Percentiles rank a stretch among this genome's conserved stretches.
phyloP scores from a whole-genome alignment of 2,329 filamentous ascomycete species.

The Colletotrichum sp. region DNA sequence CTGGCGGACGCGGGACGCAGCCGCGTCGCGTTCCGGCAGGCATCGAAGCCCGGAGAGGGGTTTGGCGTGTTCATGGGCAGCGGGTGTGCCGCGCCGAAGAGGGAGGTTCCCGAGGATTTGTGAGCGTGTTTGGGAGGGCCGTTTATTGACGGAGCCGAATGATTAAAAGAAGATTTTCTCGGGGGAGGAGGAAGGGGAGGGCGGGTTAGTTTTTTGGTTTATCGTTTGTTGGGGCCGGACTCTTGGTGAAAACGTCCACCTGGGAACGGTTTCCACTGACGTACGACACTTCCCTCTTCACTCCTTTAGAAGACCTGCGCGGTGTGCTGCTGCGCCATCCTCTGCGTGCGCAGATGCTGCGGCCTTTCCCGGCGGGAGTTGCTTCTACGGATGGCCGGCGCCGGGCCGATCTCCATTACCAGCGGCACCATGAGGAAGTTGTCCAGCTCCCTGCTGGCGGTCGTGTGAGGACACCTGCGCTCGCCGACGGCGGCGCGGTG shows the following conservation, averaged over 20 bases:
- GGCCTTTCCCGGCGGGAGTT: neutral
- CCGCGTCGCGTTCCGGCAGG: constrained; percentile 20
- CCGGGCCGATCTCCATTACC: constrained; percentile 15
- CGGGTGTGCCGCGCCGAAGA: neutral
- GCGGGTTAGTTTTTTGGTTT: neutral
- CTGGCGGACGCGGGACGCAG: constrained; percentile 10
- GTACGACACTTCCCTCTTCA: neutral
- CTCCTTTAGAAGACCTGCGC: neutral
- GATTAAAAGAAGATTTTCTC: neutral
- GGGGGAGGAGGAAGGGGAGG: neutral
- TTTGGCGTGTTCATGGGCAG: constrained; percentile 15
- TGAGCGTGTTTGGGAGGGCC: neutral
- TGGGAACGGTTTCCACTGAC: neutral
- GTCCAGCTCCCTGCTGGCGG: constrained; percentile 14
- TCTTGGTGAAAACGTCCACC: neutral
- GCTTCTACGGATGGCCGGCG: neutral
- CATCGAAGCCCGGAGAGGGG: neutral
- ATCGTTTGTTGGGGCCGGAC: neutral
- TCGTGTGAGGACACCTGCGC: constrained; percentile 54
- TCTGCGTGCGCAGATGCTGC: neutral
- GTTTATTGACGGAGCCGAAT: neutral
- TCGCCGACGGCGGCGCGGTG: constrained; percentile 61
- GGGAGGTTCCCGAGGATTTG: constrained; percentile 1
- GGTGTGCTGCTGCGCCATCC: neutral
- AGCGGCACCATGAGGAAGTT: constrained; percentile 24